A percentile compares a stretch with the other conserved stretches of the same genome.
Conservation (phyloP, 2,329 filamentous ascomycete genomes). For the Incumbomyces lentus region DNA sequence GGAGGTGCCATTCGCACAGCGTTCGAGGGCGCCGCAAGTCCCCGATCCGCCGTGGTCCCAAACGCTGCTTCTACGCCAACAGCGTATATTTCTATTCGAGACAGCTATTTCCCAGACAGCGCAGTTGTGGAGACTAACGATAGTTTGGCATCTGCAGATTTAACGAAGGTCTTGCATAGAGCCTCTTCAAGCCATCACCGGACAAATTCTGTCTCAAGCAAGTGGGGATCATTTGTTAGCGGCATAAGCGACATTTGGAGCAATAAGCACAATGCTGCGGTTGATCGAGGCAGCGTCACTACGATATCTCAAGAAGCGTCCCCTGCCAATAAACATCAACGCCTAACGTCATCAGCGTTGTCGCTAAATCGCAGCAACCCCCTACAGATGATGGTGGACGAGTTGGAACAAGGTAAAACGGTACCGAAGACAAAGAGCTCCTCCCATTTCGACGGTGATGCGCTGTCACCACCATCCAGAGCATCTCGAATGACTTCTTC, state of each 20-base stretch:
- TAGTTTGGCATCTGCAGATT: constrained; percentile 43
- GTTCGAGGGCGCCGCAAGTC: constrained; percentile 38
- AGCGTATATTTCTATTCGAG: constrained; percentile 38
- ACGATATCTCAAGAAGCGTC: constrained; percentile 1
- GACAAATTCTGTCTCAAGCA: constrained; percentile 39
- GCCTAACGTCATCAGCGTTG: constrained; percentile 15
- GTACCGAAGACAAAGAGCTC: background rate
- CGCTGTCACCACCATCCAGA: background rate
- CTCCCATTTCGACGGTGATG: no score
- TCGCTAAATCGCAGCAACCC: background rate
- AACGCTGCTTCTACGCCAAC: constrained; percentile 38
- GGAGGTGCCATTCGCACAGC: constrained; percentile 33
- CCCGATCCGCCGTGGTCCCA: constrained; percentile 43
- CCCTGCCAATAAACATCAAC: background rate
- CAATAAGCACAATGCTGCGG: constrained; percentile 37
- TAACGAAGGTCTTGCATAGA: constrained; percentile 44
- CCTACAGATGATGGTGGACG: constrained; percentile 7
- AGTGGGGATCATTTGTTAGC: constrained; percentile 48
- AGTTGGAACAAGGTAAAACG: background rate
- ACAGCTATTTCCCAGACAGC: constrained; percentile 18
- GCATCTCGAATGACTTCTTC: constrained; percentile 4
- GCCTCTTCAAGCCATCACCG: constrained; percentile 41
- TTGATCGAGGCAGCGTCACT: constrained; percentile 27
- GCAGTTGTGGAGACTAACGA: constrained; percentile 25
- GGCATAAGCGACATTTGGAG: constrained; percentile 40